These are phyloP conservation scores for Chrysopogon serrulatus DNA, from an alignment of 176 grass and related monocot species.

Conservation along the genomic window DNA sequence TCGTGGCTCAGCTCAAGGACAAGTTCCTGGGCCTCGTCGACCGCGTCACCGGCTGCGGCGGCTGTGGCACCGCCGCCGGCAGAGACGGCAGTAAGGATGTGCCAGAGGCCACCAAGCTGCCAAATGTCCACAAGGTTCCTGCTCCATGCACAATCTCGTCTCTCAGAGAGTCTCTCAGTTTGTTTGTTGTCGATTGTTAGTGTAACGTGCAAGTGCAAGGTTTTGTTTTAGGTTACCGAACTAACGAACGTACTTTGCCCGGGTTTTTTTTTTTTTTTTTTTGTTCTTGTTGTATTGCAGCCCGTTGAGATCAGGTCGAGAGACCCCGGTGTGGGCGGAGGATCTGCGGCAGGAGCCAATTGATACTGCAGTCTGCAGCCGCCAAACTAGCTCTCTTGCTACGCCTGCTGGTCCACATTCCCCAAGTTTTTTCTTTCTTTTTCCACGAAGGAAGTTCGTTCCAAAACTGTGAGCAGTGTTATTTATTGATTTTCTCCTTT, in stretches of 20 bases:
- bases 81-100: neutral
- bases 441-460: neutral
- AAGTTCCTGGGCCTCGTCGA: slow-evolving; percentile 26
- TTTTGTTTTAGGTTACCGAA: neutral
- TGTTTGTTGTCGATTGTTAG: neutral
- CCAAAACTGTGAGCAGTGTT: neutral
- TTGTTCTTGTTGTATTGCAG: slow-evolving; percentile 1
- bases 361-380: too few species aligned
- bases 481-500: neutral
- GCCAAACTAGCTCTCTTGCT: neutral
- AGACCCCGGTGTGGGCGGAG: slow-evolving; percentile 2
- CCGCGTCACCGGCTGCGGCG: neutral
- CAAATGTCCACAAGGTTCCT: slow-evolving; percentile 15
- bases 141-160: neutral
- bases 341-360: neutral
- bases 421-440: neutral
- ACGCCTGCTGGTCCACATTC: neutral
- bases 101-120: neutral
- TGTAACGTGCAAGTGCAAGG: neutral
- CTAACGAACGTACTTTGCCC: too few species aligned
- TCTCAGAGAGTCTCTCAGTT: too few species aligned
- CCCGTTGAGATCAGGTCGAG: slow-evolving; percentile 16
- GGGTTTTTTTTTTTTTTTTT: too few species aligned
- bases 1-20: slow-evolving; percentile 34
- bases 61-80: neutral